Conservation (phyloP, 2,329 filamentous ascomycete genomes). For the Hypoxylon sp. region DNA sequence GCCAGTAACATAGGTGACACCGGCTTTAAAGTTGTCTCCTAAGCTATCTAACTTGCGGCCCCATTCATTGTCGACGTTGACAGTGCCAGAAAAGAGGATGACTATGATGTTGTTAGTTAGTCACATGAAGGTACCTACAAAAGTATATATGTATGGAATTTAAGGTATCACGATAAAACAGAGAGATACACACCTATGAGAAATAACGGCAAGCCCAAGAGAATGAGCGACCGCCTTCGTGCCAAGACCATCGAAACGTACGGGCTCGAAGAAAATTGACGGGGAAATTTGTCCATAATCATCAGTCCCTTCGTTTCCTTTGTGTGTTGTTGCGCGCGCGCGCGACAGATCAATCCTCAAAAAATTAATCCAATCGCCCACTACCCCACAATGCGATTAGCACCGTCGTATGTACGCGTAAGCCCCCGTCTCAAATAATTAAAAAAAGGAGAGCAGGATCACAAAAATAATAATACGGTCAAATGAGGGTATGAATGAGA, state of each 20-base stretch:
- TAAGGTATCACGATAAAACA: neutral
- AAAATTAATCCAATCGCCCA: conserved; percentile 34
- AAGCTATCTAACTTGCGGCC: conserved; percentile 48
- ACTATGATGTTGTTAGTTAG: conserved; percentile 42
- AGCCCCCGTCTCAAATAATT: conserved; percentile 30
- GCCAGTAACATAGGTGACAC: conserved; percentile 50
- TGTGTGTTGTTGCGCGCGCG: conserved; percentile 26
- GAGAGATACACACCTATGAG: conserved; percentile 46
- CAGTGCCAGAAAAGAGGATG: conserved; percentile 50
- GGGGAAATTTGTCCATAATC: conserved; percentile 52
- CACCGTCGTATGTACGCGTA: conserved; percentile 41
- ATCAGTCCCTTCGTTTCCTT: conserved; percentile 23
- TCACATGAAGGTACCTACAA: conserved; percentile 9
- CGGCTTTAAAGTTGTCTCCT: conserved; percentile 50
- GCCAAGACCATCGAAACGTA: conserved; percentile 50
- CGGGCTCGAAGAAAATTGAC: conserved; percentile 44
- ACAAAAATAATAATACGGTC: conserved; percentile 8
- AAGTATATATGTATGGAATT: neutral
- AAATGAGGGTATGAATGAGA: conserved; percentile 37
- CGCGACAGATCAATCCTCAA: conserved; percentile 32
- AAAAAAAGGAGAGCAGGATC: conserved; percentile 19
- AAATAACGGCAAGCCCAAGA: conserved; percentile 50
- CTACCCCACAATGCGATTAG: conserved; percentile 40
- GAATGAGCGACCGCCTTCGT: conserved; percentile 49
- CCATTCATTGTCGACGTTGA: conserved; percentile 52